Evolutionary conservation across 768 basidiomycete species (phyloP), one percentile per base, ranked within the genome.

Genomic region (Phaeotremella fagi): DNA sequence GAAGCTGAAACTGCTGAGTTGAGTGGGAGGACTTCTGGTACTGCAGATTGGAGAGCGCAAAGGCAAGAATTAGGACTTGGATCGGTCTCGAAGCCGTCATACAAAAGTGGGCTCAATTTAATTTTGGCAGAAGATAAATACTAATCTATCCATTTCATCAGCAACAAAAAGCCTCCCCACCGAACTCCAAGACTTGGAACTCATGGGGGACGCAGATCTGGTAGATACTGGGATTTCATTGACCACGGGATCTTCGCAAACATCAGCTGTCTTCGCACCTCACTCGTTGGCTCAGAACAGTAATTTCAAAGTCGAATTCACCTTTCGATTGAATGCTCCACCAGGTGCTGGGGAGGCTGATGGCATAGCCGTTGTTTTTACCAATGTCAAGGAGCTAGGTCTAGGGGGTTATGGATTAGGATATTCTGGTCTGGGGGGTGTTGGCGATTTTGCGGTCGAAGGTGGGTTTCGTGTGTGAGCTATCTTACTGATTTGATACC

Each of bases 21-120:
- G 50, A 58, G 59, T 16, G 73, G 68, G 4, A 48, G 76, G 15
- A 45, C 64, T 24, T 74, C 70, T 29, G 76, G 76, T 2, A 69
- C 72, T 3, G 64, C 63, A 22, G 76, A 76, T 16, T 77, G 76
- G 76, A 62, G 68, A 36, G 64, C 58, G 24, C 55, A 54, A 37
- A 42, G 76, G 37, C 61, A 69, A 20, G 76, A 77, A 48, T 42
- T 66, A 49, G 72, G 75, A 18, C 12, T 26, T 28, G 24, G 12
- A 22, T 7, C 51, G 29, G 25, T 50, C 3, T 15, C 23, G 12
- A 52, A 37, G 28, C 52, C 59, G 7, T 26, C 24, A 12, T 54
- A 45, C n/a, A 54, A 24, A 18, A 50, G 62, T 64, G 37, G 36
- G 59, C 24, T 4, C 14, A 18, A 3, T 16, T 26, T 20, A 7